Conservation (phyloP, 1,139 yeast species). For the Debaryomyces sp. region DNA sequence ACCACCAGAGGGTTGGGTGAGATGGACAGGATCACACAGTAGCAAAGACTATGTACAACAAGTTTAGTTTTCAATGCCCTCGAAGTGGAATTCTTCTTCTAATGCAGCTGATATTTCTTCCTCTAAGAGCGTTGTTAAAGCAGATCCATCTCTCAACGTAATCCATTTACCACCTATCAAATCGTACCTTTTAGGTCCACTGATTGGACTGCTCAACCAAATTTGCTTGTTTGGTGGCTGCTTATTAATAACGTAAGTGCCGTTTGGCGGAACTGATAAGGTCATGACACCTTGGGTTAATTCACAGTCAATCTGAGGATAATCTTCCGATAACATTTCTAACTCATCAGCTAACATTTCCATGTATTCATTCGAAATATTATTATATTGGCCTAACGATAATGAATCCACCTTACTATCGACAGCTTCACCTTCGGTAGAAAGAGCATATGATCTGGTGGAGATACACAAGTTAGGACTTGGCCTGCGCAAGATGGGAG, state of each 20-base stretch:
- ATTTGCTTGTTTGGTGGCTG: conserved; percentile 95
- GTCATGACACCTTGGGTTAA: conserved; percentile 83
- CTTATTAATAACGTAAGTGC: conserved; percentile 86
- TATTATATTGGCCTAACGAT: conserved; percentile 55
- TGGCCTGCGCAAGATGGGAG: neutral
- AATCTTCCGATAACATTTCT: conserved; percentile 63
- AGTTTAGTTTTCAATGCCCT: conserved; percentile 21
- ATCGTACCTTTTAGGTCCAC: conserved; percentile 85
- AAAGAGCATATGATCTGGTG: conserved; percentile 23
- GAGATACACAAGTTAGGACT: neutral
- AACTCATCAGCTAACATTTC: conserved; percentile 64
- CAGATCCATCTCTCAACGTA: conserved; percentile 57
- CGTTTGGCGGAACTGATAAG: conserved; percentile 62
- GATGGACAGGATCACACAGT: neutral
- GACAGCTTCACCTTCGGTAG: conserved; percentile 55
- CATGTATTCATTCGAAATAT: conserved; percentile 60
- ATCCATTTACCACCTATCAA: conserved; percentile 60
- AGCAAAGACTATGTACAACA: neutral
- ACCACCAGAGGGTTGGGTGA: conserved; percentile 5
- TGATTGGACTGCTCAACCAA: conserved; percentile 88
- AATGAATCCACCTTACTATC: conserved; percentile 53
- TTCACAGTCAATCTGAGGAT: conserved; percentile 74
- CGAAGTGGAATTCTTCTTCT: conserved; percentile 30
- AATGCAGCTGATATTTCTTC: conserved; percentile 50
- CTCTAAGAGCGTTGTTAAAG: conserved; percentile 49